Base-by-base conservation (phyloP, 1,284 basidiomycete genomes). In the Puccinia hordei region DNA sequence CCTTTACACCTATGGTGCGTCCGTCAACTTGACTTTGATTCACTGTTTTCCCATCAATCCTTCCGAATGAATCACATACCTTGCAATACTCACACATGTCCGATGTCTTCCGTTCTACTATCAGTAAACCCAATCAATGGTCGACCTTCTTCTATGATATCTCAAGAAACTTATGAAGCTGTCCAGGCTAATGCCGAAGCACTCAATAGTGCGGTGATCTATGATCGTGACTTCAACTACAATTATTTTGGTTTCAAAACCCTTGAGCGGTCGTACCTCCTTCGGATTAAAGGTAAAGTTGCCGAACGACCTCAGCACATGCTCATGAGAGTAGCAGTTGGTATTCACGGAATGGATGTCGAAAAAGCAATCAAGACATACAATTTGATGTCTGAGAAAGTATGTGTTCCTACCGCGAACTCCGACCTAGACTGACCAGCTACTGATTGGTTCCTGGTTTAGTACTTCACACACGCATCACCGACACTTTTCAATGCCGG, bases 401-500 rank as follows among this genome's bases (percentile, higher is more conserved):
- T 82, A 41, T 1, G 71, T 19, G 22, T 51, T 24, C 49, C 46
- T 38, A 33, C 35, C 41, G 49, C 49, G 35, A 15, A 80, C 44
- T 53, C 22, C 65, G n/a, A 51, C 12, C 72, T 55, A 33, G 27
- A 49, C 0, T 53, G 24, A n/a, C 38, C 22, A 22, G 30, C 0
- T 46, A 57, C 68, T 80, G 61, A 80, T 30, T 17, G 27, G 33
- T 44, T 72, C 22, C 22, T 33, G 9, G 2, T 41, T 22, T 51
- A 78, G 73, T 75, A 81, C 88, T 99, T 99, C 87, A 99, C 95
- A 0, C 96, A 99, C 85, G 97, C 95, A 1, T 97, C 95, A 17
- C 97, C 97, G 4, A 99, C 97, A 15, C 90, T 99, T 61, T 99
- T 99, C 91, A 99, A 98, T 86, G 94, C 97, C 73, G 97, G 97